Evolutionary conservation across 1,284 basidiomycete genomes (phyloP), one percentile per base, ranked within the genome.

Genomic region (Peniophora sp.): DNA sequence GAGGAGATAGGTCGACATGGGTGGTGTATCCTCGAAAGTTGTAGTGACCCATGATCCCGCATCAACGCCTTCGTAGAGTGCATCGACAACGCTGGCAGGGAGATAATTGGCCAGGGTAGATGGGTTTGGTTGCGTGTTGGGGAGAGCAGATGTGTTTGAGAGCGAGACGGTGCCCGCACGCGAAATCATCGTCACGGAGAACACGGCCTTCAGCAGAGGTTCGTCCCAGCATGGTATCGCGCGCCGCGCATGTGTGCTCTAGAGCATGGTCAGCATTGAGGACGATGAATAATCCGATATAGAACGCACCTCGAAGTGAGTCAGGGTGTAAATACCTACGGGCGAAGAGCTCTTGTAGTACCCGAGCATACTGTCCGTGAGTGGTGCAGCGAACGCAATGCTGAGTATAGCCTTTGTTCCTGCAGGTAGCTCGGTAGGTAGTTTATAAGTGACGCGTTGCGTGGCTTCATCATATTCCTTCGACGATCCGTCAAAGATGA

Each of bases 201-300:
- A 97, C 2, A 85, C 93, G 3, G 94, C 88, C 68, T 98, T 98
- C 61, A 97, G 75, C 18, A 83, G 75, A 23, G 96, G 96, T 66
- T 98, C 94, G 65, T 97, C 96, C 90, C 91, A 98, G 67, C 81
- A 87, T 23, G 91, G 91, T 67, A 92, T 90, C 10, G 86, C 85
- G 48, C 81, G 75, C 52, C 94, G 76, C 3, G 93, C 93, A 52
- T 85, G 83, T 23, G 92, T 97, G 18, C 95, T 85, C 83, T 97
- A 70, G 50, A 73, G 69, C 54, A 60, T 60, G 49, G 60, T 62
- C 5, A 64, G 55, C 10, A n/a, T 17, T 18, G 27, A 41, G 32
- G 24, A 3, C 17, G 37, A 41, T 44, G 35, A 14, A 18, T 17
- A 43, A 5, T 32, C 12, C 9, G 46, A 22, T 14, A 41, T 41